phyloP scores from a whole-genome alignment of 306 rosid species.

The Myrica gale region DNA sequence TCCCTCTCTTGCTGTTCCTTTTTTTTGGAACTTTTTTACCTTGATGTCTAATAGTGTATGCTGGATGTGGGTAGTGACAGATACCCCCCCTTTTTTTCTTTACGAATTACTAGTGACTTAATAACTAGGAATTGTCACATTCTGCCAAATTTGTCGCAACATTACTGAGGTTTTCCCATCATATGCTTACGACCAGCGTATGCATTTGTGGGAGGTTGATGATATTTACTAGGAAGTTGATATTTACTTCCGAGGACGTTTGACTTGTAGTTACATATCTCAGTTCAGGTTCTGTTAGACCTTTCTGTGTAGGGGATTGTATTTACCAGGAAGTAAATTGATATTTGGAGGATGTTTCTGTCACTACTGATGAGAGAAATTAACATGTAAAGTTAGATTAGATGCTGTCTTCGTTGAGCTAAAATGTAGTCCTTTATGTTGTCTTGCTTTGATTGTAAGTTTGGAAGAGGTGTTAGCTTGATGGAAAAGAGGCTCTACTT shows the following conservation, averaged over 20 bases:
- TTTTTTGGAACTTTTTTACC: neutral
- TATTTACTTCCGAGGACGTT: neutral
- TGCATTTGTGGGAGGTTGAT: neutral
- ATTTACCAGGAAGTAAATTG: too few species aligned
- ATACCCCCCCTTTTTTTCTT: too few species aligned
- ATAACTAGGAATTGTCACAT: neutral
- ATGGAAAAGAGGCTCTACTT: neutral
- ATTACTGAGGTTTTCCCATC: neutral
- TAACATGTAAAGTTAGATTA: neutral
- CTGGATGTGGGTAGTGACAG: too few species aligned
- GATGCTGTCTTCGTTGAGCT: neutral
- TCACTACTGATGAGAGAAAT: too few species aligned
- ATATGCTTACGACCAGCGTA: neutral
- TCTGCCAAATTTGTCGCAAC: neutral
- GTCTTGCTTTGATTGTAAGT: neutral
- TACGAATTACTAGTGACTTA: neutral
- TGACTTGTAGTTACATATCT: too few species aligned
- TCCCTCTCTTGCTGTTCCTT: neutral
- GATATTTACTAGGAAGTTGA: neutral
- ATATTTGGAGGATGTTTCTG: neutral
- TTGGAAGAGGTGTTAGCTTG: constrained; percentile 7
- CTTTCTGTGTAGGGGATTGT: too few species aligned
- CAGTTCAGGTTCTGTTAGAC: neutral
- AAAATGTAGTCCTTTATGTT: neutral
- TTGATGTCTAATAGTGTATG: neutral